Evolutionary conservation across 176 grass and related monocot genomes (phyloP), one percentile per base, ranked within the genome.

Genomic region (Puya raimondii): DNA sequence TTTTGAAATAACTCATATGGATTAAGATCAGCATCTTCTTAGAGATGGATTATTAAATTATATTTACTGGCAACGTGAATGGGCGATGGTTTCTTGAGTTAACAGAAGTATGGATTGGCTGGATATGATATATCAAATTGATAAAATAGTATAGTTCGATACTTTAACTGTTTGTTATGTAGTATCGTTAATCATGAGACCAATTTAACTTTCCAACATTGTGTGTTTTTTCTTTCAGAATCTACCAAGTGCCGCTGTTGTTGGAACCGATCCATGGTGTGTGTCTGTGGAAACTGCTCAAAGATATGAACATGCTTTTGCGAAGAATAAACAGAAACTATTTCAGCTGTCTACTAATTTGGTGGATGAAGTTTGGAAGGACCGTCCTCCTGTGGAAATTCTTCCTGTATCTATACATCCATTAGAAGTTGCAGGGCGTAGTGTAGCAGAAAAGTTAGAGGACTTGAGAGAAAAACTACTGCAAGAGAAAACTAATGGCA

Each of bases 251-350:
- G 80, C 81, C 70, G 89, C 89, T 77, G 75, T 87, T 21, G 70
- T 99, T 76, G 94, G 89, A 81, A 91, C 85, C 17, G 78, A 99
- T 74, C 85, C 94, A 23, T 99, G 89, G 94, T 99, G 94, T 50
- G 79, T 93, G 11, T 99, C 89, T 50, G 89, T 88, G 72, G 80
- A 91, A 65, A 73, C 82, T 33, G 71, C 87, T 70, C 84, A 88
- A 68, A 85, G 84, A 90, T 99, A 87, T 58, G 89, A 90, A 61
- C 66, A 88, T 17, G 57, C 85, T 72, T 93, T 93, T 80, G 81
- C 66, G 68, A 89, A 85, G 63, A 90, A 86, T 76, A 70, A 72
- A 15, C 89, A 93, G 65, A 87, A 23, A 2, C 72, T 99, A 66
- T 87, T 99, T 81, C 87, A 90, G 51, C 82, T 99, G 69, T 88